These are phyloP conservation scores for Antitrichia curtipendula DNA, from an alignment of 225 moss, liverwort and hornwort species.

Conservation along the genomic window DNA sequence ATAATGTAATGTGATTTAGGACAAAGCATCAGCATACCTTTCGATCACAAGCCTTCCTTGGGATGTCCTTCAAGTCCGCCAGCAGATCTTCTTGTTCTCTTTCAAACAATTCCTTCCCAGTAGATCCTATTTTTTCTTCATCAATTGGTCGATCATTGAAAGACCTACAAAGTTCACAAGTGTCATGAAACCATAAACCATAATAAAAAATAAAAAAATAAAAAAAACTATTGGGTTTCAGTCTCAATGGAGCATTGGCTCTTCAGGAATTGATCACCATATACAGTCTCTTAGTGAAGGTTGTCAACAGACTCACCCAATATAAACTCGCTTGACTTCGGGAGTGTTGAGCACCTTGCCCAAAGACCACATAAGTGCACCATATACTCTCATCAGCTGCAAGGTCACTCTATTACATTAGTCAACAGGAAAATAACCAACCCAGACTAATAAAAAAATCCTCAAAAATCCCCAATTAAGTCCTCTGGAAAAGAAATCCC, in stretches of 20 bases:
- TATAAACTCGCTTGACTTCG: constrained; percentile 96
- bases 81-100: constrained; percentile 83
- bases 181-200: not conserved
- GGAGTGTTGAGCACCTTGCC: constrained; percentile 97
- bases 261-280: not conserved
- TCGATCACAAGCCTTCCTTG: constrained; percentile 90
- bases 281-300: not conserved
- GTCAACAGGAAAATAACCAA: not conserved
- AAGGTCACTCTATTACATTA: not conserved
- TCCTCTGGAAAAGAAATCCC: not conserved
- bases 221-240: not conserved
- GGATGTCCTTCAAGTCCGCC: constrained; percentile 91
- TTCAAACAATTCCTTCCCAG: constrained; percentile 82
- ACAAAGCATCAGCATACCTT: constrained; percentile 27
- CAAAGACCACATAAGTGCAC: constrained; percentile 99
- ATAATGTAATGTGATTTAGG: not conserved
- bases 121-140: constrained; percentile 58
- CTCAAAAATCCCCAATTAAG: not conserved
- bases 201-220: not conserved
- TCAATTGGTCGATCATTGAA: constrained; percentile 86
- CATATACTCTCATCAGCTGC: constrained; percentile 98
- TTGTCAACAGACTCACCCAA: constrained; percentile 44
- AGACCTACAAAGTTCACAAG: constrained; percentile 30
- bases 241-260: too few relatives aligned
- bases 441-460: not conserved